Base-by-base conservation (phyloP, 805 yeast genomes). In the Starmerella powellii region DNA sequence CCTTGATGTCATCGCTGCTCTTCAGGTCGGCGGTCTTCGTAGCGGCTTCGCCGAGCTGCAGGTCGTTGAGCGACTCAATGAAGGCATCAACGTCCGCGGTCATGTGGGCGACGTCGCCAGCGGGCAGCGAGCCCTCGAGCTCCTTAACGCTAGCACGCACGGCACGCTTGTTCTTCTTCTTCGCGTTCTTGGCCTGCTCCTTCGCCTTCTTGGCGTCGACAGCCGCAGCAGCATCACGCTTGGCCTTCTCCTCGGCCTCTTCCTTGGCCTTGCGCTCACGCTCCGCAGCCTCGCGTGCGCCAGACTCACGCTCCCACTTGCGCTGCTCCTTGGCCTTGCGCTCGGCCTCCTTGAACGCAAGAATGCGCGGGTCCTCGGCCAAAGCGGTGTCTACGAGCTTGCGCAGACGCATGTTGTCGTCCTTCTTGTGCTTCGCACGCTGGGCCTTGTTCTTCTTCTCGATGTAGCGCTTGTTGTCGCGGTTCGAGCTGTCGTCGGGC, bases 281-380 rank as follows among this genome's bases (percentile, higher is more conserved):
- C 65, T 85, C 98, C 48, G 95, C 95, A 51, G 93, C 97, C 62
- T 85, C 79, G 72, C 97, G 82, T 26, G 94, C 77, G 55, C 95
- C 97, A 41, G 97, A 95, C 65, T 87, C 97, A 64, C 79, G 82
- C 65, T 91, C 97, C 97, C 97, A 88, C 68, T 88, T 91, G 72
- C 72, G 76, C 64, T 76, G 77, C 61, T 83, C 98, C 73, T 88
- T 88, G 63, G 83, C 97, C 63, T 79, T 79, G 76, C 83, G 84
- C 65, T 87, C 97, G 40, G 76, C 82, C 54, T 88, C 94, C 71
- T 87, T 88, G 78, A 87, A 87, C 59, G 73, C 60, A 68, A 79
- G 84, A 66, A 91, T 83, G 70, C 98, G 82, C 55, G 98, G 97
- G 65, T 91, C 98, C 67, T 82, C 91, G 50, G 73, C 59, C 58